phyloP scores from a whole-genome alignment of 2,329 filamentous ascomycete genomes.

The Cryphonectria carpinicola region DNA sequence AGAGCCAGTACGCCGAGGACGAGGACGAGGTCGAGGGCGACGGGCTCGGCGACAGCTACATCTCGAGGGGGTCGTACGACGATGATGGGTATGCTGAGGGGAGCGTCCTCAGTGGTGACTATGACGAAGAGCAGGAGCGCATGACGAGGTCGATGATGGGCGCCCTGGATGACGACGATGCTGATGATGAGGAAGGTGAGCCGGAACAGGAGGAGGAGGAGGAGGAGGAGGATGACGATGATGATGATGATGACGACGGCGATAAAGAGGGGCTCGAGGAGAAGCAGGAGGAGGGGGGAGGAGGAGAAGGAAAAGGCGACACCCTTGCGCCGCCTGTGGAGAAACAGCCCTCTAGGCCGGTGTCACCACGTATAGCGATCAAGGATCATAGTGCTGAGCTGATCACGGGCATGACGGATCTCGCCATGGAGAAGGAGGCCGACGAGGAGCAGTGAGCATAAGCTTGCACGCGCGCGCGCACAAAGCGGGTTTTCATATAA shows the following conservation, averaged over 20 bases:
- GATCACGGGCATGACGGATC: constrained; percentile 62
- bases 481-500: not conserved
- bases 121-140: constrained; percentile 46
- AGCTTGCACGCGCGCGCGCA: not conserved
- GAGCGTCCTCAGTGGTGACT: constrained; percentile 48
- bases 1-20: constrained; percentile 51
- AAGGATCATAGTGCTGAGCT: constrained; percentile 59
- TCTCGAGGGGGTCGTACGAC: constrained; percentile 44
- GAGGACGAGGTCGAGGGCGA: constrained; percentile 49
- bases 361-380: constrained; percentile 34
- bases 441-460: constrained; percentile 31
- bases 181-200: constrained; percentile 43
- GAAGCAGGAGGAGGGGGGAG: constrained; percentile 31
- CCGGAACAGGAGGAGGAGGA: constrained; percentile 38
- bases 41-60: constrained; percentile 49
- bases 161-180: constrained; percentile 41
- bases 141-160: constrained; percentile 47
- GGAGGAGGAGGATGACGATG: constrained; percentile 33
- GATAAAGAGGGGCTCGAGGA: constrained; percentile 33
- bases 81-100: constrained; percentile 40
- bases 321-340: constrained; percentile 2
- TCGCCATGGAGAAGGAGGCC: constrained; percentile 50
- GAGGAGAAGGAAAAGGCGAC: constrained; percentile 49
- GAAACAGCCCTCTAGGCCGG: constrained; percentile 18
- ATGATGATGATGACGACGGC: constrained; percentile 24